Evolutionary conservation across 2,329 filamentous ascomycete species (phyloP), one percentile per base, ranked within the genome.

Genomic region (Microcyclospora pomicola): DNA sequence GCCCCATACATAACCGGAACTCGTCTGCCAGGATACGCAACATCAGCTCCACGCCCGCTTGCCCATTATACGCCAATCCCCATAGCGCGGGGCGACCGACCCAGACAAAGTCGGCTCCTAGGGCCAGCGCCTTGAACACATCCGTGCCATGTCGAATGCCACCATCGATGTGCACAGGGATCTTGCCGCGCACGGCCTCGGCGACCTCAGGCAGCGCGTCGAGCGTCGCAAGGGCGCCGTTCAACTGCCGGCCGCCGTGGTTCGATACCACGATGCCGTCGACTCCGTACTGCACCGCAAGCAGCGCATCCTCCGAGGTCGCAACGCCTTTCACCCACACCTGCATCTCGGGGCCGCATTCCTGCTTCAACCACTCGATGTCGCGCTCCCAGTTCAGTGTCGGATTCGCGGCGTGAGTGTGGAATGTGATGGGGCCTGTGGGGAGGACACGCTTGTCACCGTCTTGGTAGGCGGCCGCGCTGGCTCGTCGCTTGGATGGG

Each of bases 131-230:
- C 52, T 75, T 75, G 55, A 75, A 67, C 9, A 73, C 60, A 49
- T 75, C 71, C 1, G 63, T 65, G 0, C 69, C 72, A 12, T 65
- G 63, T 32, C 71, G 50, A 27, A 75, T 65, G 0, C 72, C 71
- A 10, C 64, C 68, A 48, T 81, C 77, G 10, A 80, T 69, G 29
- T 78, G 64, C 19, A 80, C 53, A 71, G 71, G 30, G 66, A 56
- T 19, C 64, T 66, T 14, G 15, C 66, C 65, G 2, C 52, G 44
- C 1, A 58, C 59, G 6, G 58, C 60, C 2, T 52, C 50, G 2
- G 56, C 62, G 31, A 61, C 60, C 35, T 64, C 60, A 1, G 55
- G 54, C 9, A 67, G 50, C 9, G 59, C 65, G 38, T 74, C 72
- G 2, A 77, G 57, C 4, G 68, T 68, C 2, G 66, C 66, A 5